Evolutionary conservation across 2,329 filamentous ascomycete species (phyloP).

Genomic region (Ascocoryne sarcoides): DNA sequence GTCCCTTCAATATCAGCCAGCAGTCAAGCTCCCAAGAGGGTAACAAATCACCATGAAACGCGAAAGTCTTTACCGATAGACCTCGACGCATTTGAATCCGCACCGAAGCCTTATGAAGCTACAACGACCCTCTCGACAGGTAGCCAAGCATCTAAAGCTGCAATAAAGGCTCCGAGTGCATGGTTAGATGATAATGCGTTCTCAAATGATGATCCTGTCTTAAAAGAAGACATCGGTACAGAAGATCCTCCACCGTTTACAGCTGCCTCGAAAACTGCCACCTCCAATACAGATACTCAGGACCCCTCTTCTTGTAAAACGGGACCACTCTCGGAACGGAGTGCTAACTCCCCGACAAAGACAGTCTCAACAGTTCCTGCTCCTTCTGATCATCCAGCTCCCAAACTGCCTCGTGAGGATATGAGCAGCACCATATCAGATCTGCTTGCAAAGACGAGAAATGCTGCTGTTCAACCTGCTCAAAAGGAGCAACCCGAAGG

Average conservation of each 20-base stretch:
- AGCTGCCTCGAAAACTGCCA: slow-evolving; percentile 8
- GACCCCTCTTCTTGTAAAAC: slow-evolving; percentile 10
- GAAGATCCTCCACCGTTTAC: slow-evolving; percentile 1
- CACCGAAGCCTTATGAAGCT: background rate
- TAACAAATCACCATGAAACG: background rate
- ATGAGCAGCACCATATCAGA: slow-evolving; percentile 23
- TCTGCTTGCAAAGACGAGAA: slow-evolving; percentile 26
- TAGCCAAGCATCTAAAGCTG: background rate
- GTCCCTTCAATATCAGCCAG: background rate
- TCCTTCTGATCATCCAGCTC: slow-evolving; percentile 12
- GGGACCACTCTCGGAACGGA: slow-evolving; percentile 24
- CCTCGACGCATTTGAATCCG: background rate
- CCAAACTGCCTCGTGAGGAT: slow-evolving; percentile 13
- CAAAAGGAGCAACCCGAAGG: slow-evolving; percentile 22
- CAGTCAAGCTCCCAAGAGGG: background rate
- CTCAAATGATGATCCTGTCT: background rate
- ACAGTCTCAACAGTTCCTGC: slow-evolving; percentile 17
- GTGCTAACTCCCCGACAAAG: slow-evolving; percentile 22
- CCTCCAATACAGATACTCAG: slow-evolving; percentile 3
- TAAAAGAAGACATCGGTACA: slow-evolving; percentile 10
- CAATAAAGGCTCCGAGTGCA: background rate
- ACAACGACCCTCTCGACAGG: background rate
- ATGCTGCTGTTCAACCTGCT: slow-evolving; percentile 8
- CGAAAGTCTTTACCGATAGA: slow-evolving; percentile 4
- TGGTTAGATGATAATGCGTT: background rate